Base-by-base conservation (phyloP, 371 early-diverging fungal species). In the Choanephora cucurbitarum region DNA sequence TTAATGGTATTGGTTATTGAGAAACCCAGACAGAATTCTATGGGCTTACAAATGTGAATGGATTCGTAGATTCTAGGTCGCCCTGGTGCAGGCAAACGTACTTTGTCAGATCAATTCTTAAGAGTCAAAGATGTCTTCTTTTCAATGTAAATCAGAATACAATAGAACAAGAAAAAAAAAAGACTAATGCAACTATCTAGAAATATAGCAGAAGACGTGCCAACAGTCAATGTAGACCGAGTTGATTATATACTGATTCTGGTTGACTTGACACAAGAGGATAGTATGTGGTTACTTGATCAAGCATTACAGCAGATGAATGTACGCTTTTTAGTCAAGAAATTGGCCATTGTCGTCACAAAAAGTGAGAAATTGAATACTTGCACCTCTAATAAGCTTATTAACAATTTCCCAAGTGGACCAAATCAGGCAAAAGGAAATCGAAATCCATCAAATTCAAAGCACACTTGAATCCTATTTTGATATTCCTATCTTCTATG, bases 21-120 rank as follows among this genome's bases (percentile, higher is more conserved):
- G 19, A 44, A 21, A 19, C 15, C 5, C 7, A 40, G 8, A n/a
- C 31, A 53, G 19, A 21, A 15, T 15, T 37, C 28, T 15, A 17
- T 33, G 11, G 9, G 34, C 41, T 24, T 37, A 28, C 8, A 19
- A 7, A 18, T 17, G 9, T 7, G 28, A 28, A n/a, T n/a, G n/a
- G n/a, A n/a, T n/a, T n/a, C 8, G 9, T 50, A 75, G 75, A 31
- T 75, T n/a, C 40, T 75, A 4, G 75, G 75, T 14, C 68, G 68
- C 14, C 31, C 66, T 13, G 28, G 33, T 4, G 57, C 66, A 34
- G 75, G 75, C 5, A 75, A 75, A 42, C 60, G 68, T 21, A 69
- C 72, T 7, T 33, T 75, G 28, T 58, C 75, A 10, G 32, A 37
- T 7, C 62, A 67, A 40, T 41, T 75, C 9, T 46, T 75, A 5